Conservation (phyloP, 768 basidiomycete genomes). For the Leucocoprinus leucothites region DNA sequence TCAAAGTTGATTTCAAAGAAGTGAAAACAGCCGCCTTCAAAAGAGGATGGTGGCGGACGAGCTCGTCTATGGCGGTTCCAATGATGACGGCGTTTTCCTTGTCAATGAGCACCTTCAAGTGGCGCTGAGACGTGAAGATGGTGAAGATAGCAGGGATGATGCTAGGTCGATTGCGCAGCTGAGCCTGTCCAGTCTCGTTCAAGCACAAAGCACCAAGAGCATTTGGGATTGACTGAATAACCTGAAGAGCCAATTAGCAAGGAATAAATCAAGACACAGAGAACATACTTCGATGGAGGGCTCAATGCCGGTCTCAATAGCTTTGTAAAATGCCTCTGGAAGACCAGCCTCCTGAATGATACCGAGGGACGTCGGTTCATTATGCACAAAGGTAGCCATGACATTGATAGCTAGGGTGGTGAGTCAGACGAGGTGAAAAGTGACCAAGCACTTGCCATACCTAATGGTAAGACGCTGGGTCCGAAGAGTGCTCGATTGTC, state of each 20-base stretch:
- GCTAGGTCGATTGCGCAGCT: conserved; percentile 70
- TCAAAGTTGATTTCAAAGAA: conserved; percentile 66
- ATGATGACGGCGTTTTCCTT: conserved; percentile 90
- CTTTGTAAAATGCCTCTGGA: conserved; percentile 85
- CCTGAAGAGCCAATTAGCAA: conserved; percentile 39
- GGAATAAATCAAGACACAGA: conserved; percentile 3
- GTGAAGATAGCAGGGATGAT: conserved; percentile 85
- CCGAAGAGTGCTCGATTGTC: conserved; percentile 83
- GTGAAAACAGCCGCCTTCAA: conserved; percentile 81
- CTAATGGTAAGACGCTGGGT: conserved; percentile 78
- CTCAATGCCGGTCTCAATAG: conserved; percentile 82
- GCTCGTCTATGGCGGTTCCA: conserved; percentile 90
- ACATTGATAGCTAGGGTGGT: conserved; percentile 77
- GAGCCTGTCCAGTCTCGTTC: conserved; percentile 84
- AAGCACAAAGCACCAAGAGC: conserved; percentile 96
- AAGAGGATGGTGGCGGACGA: conserved; percentile 92
- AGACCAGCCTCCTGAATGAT: conserved; percentile 91
- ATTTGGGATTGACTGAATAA: conserved; percentile 90
- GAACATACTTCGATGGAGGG: conserved; percentile 76
- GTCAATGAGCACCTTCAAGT: conserved; percentile 82
- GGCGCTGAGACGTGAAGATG: conserved; percentile 81
- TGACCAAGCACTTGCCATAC: conserved; percentile 33
- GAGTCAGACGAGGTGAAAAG: background rate
- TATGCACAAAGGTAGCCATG: conserved; percentile 96
- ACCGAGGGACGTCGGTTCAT: conserved; percentile 91